Percentiles rank a stretch among this genome's conserved stretches.
Conservation (phyloP, 2,329 filamentous ascomycete genomes). For the Talaromyces sp. region DNA sequence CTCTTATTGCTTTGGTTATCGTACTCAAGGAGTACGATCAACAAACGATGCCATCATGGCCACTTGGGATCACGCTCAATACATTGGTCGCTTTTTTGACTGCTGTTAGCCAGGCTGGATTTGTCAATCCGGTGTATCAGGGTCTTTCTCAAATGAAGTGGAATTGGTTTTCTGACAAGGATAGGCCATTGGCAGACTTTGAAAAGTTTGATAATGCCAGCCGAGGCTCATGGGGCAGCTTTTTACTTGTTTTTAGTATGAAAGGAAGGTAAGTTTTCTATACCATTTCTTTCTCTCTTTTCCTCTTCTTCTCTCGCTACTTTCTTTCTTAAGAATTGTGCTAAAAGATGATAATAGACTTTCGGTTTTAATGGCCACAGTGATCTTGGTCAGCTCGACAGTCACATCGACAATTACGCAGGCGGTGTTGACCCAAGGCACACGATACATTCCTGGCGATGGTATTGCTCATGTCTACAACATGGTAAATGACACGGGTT, state of each 20-base stretch:
- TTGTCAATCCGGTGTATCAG: conserved; percentile 1
- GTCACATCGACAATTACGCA: conserved; percentile 3
- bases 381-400: background rate
- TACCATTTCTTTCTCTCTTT: background rate
- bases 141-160: conserved; percentile 5
- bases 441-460: background rate
- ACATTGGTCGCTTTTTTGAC: conserved; percentile 3
- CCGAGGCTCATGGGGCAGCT: background rate
- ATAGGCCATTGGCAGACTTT: background rate
- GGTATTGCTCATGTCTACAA: background rate
- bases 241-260: background rate
- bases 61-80: conserved; percentile 2
- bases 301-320: background rate
- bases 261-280: background rate
- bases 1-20: background rate
- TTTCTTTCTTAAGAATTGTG: background rate
- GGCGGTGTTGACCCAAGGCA: background rate
- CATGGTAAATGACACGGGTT: background rate
- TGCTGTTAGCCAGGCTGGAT: background rate
- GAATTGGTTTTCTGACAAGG: conserved; percentile 1
- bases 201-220: conserved; percentile 1
- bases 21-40: conserved; percentile 1
- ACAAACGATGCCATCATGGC: background rate
- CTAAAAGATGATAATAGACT: background rate
- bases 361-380: background rate